phyloP scores from a whole-genome alignment of 306 rosid genomes.

The Chamaecrista fasciculata region DNA sequence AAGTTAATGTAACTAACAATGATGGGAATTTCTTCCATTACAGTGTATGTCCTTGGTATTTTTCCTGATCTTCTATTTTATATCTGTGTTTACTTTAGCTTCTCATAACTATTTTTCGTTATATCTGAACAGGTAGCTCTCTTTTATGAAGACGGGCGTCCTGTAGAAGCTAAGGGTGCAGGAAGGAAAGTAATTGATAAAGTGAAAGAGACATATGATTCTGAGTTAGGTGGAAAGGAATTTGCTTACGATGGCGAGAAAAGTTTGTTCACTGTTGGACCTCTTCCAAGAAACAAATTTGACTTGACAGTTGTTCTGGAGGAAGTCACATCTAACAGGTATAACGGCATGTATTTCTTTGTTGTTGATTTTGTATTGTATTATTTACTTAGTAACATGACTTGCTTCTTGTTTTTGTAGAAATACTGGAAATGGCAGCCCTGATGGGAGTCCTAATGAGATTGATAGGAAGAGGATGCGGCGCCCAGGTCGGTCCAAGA shows the following conservation, averaged over 20 bases:
- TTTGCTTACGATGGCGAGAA: slow-evolving; percentile 96
- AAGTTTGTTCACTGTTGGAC: slow-evolving; percentile 81
- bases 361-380: slow-evolving; percentile 1
- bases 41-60: slow-evolving; percentile 50
- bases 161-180: slow-evolving; percentile 78
- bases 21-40: slow-evolving; percentile 84
- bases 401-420: slow-evolving; percentile 32
- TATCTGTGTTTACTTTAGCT: not conserved
- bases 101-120: not conserved
- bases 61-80: not conserved
- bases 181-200: slow-evolving; percentile 84
- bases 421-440: slow-evolving; percentile 63
- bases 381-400: not conserved
- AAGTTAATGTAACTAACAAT: slow-evolving; percentile 55
- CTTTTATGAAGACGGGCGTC: slow-evolving; percentile 82
- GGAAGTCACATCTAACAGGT: slow-evolving; percentile 67
- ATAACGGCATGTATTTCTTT: not conserved
- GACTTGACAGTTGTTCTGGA: slow-evolving; percentile 79
- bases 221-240: slow-evolving; percentile 70
- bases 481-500: slow-evolving; percentile 59
- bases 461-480: slow-evolving; percentile 76
- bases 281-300: slow-evolving; percentile 84
- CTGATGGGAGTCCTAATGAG: slow-evolving; percentile 66
- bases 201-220: slow-evolving; percentile 69
- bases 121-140: slow-evolving; percentile 54